Evolutionary conservation across 2,329 filamentous ascomycete species (phyloP).

Genomic region (Didymella segeticola): DNA sequence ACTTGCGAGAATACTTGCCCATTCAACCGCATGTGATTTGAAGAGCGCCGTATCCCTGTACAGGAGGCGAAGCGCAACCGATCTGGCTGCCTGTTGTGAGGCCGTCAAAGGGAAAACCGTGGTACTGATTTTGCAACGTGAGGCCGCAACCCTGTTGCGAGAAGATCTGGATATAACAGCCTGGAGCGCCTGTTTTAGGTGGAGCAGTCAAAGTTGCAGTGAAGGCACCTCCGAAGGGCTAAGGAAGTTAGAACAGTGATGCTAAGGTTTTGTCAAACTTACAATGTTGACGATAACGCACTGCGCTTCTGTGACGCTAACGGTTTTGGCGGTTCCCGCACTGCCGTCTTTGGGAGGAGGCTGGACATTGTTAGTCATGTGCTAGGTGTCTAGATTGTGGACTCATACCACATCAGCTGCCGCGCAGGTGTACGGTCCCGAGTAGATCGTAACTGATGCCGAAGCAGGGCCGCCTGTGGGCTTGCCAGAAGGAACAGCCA

Average conservation of each 20-base stretch:
- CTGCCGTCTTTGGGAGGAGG: not conserved
- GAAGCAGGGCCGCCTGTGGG: conserved; percentile 4
- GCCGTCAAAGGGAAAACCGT: conserved; percentile 8
- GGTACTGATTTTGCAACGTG: conserved; percentile 9
- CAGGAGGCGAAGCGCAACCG: conserved; percentile 1
- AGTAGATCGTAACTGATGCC: conserved; percentile 1
- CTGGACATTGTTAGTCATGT: not conserved
- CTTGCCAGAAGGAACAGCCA: not conserved
- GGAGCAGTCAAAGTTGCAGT: not conserved
- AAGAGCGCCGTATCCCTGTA: not conserved
- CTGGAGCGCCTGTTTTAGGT: conserved; percentile 1
- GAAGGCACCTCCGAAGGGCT: conserved; percentile 7
- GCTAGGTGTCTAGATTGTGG: not conserved
- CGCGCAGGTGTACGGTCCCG: not conserved
- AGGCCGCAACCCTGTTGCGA: conserved; percentile 6
- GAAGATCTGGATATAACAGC: conserved; percentile 9
- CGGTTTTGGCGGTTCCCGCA: not conserved
- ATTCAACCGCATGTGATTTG: not conserved
- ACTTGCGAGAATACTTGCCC: too few relatives aligned
- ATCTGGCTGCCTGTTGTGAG: not conserved
- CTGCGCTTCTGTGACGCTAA: not conserved
- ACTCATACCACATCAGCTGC: not conserved
- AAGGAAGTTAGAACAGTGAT: not conserved
- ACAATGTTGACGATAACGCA: conserved; percentile 4
- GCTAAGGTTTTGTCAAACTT: too few relatives aligned